A percentile compares a stretch with the other conserved stretches of the same genome.
Evolutionary conservation across 768 basidiomycete species (phyloP).

Genomic region (Tulasnella sp.): DNA sequence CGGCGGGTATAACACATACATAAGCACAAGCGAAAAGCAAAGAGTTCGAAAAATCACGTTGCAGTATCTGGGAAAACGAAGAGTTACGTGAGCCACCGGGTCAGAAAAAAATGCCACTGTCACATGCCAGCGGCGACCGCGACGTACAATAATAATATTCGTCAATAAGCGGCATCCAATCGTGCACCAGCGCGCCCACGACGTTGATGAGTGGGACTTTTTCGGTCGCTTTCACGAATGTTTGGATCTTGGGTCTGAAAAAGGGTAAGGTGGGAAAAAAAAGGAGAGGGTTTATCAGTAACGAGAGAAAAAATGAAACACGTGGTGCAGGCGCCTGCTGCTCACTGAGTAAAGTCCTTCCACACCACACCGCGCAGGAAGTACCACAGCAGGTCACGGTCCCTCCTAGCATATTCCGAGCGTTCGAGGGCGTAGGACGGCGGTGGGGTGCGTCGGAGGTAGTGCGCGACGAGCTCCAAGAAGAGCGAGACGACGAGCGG

Average conservation of each 20-base stretch:
- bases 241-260: constrained; percentile 69
- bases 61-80: background rate
- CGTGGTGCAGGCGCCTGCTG: constrained; percentile 16
- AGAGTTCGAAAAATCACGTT: background rate
- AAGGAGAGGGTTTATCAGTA: background rate
- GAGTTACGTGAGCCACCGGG: background rate
- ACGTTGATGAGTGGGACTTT: constrained; percentile 63
- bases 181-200: constrained; percentile 64
- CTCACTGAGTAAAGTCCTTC: constrained; percentile 69
- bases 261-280: background rate
- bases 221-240: constrained; percentile 52
- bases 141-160: constrained; percentile 86
- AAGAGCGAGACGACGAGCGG: constrained; percentile 61
- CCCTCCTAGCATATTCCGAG: constrained; percentile 74
- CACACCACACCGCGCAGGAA: constrained; percentile 82
- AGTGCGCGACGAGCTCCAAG: constrained; percentile 71
- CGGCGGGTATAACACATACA: background rate
- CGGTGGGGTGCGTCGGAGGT: constrained; percentile 63
- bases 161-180: constrained; percentile 85
- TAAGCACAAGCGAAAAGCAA: background rate
- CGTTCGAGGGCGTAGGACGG: constrained; percentile 59
- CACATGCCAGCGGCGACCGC: too few species aligned
- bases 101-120: too few species aligned
- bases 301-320: background rate
- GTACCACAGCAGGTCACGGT: constrained; percentile 79